These are phyloP conservation scores for Rhodotorula sp. DNA, from an alignment of 1,284 basidiomycete species.

Conservation along the genomic window DNA sequence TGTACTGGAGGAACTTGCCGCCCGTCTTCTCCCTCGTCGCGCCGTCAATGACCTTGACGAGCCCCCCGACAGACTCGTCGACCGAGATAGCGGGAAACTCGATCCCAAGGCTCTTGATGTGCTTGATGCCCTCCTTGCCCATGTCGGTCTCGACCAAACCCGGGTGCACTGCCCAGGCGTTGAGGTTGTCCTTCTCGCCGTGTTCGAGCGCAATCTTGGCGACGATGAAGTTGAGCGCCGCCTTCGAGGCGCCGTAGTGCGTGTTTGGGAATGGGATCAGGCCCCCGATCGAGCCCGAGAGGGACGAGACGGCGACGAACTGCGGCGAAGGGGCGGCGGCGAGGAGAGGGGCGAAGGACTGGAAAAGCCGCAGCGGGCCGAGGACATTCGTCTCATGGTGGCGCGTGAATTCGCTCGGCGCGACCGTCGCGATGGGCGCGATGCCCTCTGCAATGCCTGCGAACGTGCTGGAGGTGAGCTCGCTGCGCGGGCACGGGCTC, in stretches of 20 bases:
- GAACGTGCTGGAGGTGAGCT: not conserved
- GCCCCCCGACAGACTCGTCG: not conserved
- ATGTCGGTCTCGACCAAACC: slow-evolving; percentile 19
- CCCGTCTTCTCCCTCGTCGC: slow-evolving; percentile 5
- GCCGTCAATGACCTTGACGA: not conserved
- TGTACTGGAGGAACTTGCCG: slow-evolving; percentile 11
- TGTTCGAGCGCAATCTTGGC: not conserved
- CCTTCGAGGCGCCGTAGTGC: slow-evolving; percentile 9
- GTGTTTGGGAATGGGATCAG: not conserved
- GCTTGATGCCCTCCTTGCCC: not conserved
- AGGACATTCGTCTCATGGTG: slow-evolving; percentile 23
- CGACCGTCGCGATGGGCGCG: not conserved
- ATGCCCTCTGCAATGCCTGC: not conserved
- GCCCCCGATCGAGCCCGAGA: not conserved
- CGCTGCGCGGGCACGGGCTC: too few relatives aligned
- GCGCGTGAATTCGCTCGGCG: not conserved
- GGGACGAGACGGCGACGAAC: slow-evolving; percentile 19
- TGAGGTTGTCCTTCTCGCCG: slow-evolving; percentile 1
- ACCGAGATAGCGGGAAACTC: not conserved
- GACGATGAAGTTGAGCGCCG: slow-evolving; percentile 11
- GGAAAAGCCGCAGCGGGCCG: slow-evolving; percentile 27
- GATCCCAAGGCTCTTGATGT: not conserved
- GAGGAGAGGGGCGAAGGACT: slow-evolving; percentile 18
- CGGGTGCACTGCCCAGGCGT: slow-evolving; percentile 1
- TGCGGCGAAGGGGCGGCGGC: slow-evolving; percentile 12